A percentile compares a stretch with the other conserved stretches of the same genome.
Conservation (phyloP, 176 grass and related monocot genomes). For the Juncus inflexus region DNA sequence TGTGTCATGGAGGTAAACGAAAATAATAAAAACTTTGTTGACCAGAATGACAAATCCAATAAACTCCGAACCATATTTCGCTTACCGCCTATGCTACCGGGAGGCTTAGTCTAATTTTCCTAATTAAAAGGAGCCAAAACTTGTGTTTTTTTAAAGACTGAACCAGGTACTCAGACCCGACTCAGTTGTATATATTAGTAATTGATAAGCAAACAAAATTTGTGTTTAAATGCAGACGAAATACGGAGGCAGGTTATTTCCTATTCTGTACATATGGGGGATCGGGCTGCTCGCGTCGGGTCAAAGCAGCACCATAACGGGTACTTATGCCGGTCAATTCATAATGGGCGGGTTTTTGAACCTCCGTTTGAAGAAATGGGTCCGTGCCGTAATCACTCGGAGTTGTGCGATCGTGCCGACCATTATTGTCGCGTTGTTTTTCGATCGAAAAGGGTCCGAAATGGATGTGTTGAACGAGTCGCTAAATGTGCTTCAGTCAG, state of each 20-base stretch:
- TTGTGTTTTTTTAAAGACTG: no score
- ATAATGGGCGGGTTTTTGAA: constrained; percentile 93
- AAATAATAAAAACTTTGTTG: no score
- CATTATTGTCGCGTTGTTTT: constrained; percentile 85
- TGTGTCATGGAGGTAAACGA: no score
- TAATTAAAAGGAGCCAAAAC: no score
- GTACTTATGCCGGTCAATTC: constrained; percentile 89
- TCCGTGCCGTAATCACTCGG: constrained; percentile 74
- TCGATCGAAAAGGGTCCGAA: constrained; percentile 72
- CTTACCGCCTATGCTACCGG: no score
- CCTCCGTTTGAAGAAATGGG: constrained; percentile 94
- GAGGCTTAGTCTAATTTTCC: no score
- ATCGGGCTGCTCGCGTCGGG: constrained; percentile 86
- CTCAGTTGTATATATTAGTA: no score
- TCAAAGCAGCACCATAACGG: constrained; percentile 90
- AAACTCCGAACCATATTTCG: no score
- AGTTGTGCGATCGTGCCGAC: constrained; percentile 88
- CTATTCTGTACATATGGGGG: constrained; percentile 88
- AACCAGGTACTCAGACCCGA: no score
- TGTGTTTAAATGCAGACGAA: constrained; percentile 30
- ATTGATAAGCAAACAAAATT: no score
- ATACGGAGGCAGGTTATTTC: constrained; percentile 64
- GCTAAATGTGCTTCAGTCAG: constrained; percentile 90
- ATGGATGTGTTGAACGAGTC: constrained; percentile 83
- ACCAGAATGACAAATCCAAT: no score